These are phyloP conservation scores for Litsea cubeba DNA, from an alignment of 164 flowering plant species.

Conservation along the genomic window DNA sequence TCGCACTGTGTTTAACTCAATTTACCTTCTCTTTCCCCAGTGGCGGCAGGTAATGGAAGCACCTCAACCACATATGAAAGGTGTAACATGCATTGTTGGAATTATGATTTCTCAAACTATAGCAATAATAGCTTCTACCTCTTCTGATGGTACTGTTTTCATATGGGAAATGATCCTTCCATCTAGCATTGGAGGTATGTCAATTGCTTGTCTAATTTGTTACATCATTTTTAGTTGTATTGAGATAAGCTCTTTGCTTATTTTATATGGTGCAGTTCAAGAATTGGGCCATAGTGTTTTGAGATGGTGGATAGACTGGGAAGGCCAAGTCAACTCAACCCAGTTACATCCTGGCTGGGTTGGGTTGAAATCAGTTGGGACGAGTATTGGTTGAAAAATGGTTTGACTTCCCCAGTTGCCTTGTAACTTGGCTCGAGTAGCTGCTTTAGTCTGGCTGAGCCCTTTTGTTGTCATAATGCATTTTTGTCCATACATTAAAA, in stretches of 20 bases:
- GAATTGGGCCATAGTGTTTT: not conserved
- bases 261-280: not conserved
- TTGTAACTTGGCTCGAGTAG: too few relatives aligned
- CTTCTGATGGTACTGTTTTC: slow-evolving; percentile 75
- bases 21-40: slow-evolving; percentile 31
- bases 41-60: slow-evolving; percentile 76
- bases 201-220: not conserved
- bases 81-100: slow-evolving; percentile 86
- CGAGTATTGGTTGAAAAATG: too few relatives aligned
- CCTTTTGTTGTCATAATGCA: too few relatives aligned
- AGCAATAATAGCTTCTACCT: slow-evolving; percentile 72
- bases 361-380: too few relatives aligned
- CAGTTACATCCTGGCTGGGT: too few relatives aligned
- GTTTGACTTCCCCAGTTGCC: too few relatives aligned
- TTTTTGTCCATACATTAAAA: too few relatives aligned
- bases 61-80: slow-evolving; percentile 74
- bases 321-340: too few relatives aligned
- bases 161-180: slow-evolving; percentile 71
- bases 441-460: too few relatives aligned
- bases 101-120: slow-evolving; percentile 53
- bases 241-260: not conserved
- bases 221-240: not conserved
- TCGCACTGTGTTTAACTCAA: not conserved
- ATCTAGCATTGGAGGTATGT: slow-evolving; percentile 51
- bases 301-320: too few relatives aligned